phyloP scores from a whole-genome alignment of 805 yeast genomes.

The Clavispora vitiphila region DNA sequence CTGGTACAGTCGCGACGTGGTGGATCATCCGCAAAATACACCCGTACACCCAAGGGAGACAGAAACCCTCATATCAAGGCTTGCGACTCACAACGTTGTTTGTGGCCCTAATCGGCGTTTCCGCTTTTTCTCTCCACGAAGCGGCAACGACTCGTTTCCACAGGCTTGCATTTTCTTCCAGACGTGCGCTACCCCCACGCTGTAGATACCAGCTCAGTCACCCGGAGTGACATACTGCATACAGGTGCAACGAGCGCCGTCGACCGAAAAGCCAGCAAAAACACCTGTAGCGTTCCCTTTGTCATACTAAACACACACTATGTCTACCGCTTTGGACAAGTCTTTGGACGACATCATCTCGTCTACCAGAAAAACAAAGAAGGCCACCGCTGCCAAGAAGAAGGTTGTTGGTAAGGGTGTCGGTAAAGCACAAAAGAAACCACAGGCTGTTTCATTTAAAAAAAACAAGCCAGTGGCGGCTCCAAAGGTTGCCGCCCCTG shows the following conservation, averaged over 20 bases:
- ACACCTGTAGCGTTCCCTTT: background rate
- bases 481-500: conserved; percentile 16
- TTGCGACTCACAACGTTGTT: too few species aligned
- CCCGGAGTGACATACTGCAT: background rate
- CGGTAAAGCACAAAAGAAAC: conserved; percentile 24
- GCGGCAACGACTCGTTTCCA: too few species aligned
- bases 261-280: background rate
- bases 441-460: conserved; percentile 21
- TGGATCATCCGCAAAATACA: too few species aligned
- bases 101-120: too few species aligned
- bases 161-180: too few species aligned
- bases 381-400: conserved; percentile 19
- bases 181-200: too few species aligned
- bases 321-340: conserved; percentile 84
- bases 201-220: background rate
- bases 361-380: conserved; percentile 43
- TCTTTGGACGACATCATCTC: conserved; percentile 93
- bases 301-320: conserved; percentile 16
- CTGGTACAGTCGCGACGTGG: too few species aligned
- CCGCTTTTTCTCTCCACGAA: too few species aligned
- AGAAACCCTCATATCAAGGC: too few species aligned
- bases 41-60: too few species aligned
- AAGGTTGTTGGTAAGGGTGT: conserved; percentile 32
- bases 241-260: background rate
- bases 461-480: conserved; percentile 23